Base-by-base conservation (phyloP, 202 grass and related monocot species). In the Alloteropsis angusta region DNA sequence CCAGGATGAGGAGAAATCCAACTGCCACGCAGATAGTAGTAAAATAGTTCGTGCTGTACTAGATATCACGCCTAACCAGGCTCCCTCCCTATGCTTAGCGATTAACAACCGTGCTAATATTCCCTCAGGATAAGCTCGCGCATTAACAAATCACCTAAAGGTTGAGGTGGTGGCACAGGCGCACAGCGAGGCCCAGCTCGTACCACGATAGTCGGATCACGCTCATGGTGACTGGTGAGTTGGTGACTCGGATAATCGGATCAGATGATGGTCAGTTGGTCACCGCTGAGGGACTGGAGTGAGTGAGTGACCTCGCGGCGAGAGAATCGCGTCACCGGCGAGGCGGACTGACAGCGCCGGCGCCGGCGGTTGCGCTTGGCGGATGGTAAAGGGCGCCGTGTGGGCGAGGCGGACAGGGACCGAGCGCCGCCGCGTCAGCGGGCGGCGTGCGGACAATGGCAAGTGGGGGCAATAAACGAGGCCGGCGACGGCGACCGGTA, bases 61-160 rank as follows among this genome's bases (percentile, higher is more conserved):
- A 54, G 54, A 69, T 19, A 28, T 65, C 57, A 55, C 60, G 15
- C 53, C 22, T 56, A 4, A 55, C 32, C 34, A 78, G 22, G 17
- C 12, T 18, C 36, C 35, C 35, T 36, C 5, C 3, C 7, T 1
- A 1, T 5, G 6, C 61, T 35, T 18, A 65, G 61, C 37, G 5
- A 44, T 45, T 18, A 74, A 72, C 26, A 18, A 64, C 44, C 11
- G 23, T 26, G 26, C 56, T 36, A 72, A 73, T 61, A 57, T 57
- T 79, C 83, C 35, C 7, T 71, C 6, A 25, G 83, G 75, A 73
- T 66, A 73, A 85, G 75, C 61, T 11, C 56, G 16, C 39, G 9
- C 59, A 21, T 67, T 74, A 74, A 60, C n/a, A 53, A 65, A 69
- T 22, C 34, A 62, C 19, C 73, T 26, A 0, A 1, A 5, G n/a